phyloP scores from a whole-genome alignment of 78 protist species.

The Pelomyxa schiedti region DNA sequence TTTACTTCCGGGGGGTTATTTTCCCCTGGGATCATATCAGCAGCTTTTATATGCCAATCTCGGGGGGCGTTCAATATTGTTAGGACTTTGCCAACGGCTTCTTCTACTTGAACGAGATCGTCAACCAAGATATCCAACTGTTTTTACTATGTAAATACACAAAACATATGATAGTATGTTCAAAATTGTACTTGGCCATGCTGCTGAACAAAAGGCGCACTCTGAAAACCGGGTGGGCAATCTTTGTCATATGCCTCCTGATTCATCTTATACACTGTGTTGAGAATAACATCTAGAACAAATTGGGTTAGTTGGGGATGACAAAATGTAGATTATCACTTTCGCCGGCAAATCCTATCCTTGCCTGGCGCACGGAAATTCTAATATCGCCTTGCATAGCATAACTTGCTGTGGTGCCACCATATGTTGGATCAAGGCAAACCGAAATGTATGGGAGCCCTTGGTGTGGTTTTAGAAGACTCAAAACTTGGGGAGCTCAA shows the following conservation, averaged over 20 bases:
- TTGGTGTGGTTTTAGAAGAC: no score
- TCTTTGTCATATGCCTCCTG: constrained; percentile 20
- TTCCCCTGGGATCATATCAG: background rate
- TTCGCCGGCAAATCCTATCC: constrained; percentile 33
- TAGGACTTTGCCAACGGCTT: background rate
- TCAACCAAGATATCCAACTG: constrained; percentile 21
- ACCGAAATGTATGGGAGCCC: constrained; percentile 27
- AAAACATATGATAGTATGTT: no score
- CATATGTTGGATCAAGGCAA: constrained; percentile 28
- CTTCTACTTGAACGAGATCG: background rate
- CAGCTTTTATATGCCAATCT: background rate
- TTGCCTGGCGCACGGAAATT: constrained; percentile 13
- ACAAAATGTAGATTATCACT: no score
- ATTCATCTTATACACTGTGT: constrained; percentile 31
- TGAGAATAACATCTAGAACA: constrained; percentile 14
- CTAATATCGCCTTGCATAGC: constrained; percentile 34
- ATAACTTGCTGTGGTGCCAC: constrained; percentile 32
- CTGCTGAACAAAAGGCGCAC: constrained; percentile 11
- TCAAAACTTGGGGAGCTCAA: no score
- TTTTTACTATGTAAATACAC: no score
- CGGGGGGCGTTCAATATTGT: background rate
- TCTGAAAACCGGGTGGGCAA: constrained; percentile 37
- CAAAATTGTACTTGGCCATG: no score
- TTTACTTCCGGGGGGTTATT: background rate
- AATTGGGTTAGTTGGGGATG: background rate